These are phyloP conservation scores for Saccharomycopsis fodiens DNA, from an alignment of 805 yeast species.

Conservation along the genomic window DNA sequence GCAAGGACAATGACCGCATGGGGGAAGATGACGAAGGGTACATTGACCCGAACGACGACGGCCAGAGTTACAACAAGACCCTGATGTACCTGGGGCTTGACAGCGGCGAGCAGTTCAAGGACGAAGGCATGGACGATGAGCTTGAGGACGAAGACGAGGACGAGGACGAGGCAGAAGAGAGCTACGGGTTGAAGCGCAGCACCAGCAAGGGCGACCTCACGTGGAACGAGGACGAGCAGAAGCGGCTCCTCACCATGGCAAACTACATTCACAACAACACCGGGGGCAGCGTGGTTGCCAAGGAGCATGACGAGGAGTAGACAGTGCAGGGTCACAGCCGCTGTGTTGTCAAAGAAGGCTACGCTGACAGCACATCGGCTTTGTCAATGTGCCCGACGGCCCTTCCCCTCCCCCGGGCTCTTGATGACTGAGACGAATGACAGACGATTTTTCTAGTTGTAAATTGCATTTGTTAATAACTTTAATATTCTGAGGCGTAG, in stretches of 20 bases:
- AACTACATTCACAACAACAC: slow-evolving; percentile 25
- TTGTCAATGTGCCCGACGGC: too few species aligned
- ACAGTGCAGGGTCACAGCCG: too few species aligned
- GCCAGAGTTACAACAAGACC: slow-evolving; percentile 59
- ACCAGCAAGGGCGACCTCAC: slow-evolving; percentile 31
- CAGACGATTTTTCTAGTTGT: background rate
- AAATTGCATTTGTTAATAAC: background rate
- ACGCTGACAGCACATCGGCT: too few species aligned
- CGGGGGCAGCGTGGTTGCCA: slow-evolving; percentile 18
- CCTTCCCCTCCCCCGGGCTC: too few species aligned
- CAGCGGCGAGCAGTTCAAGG: slow-evolving; percentile 23
- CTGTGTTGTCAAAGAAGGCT: too few species aligned
- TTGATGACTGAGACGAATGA: background rate
- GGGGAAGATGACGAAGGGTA: slow-evolving; percentile 57
- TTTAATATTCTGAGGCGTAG: background rate
- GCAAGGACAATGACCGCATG: slow-evolving; percentile 21
- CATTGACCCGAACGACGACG: slow-evolving; percentile 77
- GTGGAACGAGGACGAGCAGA: slow-evolving; percentile 30
- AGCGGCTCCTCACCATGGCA: slow-evolving; percentile 27
- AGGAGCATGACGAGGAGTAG: background rate
- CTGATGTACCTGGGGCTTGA: slow-evolving; percentile 31
- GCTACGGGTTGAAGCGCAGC: slow-evolving; percentile 29
- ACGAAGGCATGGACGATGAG: slow-evolving; percentile 21
- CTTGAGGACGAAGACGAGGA: slow-evolving; percentile 25
- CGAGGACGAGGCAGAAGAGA: slow-evolving; percentile 28